Evolutionary conservation across 2,329 filamentous ascomycete genomes (phyloP).

Genomic region (Microdochium trichocladiopsis): DNA sequence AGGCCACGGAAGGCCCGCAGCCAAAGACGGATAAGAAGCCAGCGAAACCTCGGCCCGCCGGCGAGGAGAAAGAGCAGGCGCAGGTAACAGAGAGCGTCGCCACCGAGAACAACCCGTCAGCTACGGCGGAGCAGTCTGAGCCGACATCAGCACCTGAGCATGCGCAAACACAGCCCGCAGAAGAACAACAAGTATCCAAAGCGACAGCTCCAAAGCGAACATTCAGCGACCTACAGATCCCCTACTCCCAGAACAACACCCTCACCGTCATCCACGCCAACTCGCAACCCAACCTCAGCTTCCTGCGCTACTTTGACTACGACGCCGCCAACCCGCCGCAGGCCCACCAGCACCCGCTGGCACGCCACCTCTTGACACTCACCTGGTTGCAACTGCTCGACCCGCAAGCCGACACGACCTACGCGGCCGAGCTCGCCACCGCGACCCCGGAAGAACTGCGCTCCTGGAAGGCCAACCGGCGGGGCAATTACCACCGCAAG

Average conservation of each 20-base stretch:
- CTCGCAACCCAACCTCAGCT: slow-evolving; percentile 78
- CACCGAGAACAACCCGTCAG: slow-evolving; percentile 2
- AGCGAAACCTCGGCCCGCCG: slow-evolving; percentile 14
- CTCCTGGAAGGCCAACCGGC: slow-evolving; percentile 71
- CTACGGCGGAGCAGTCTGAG: background rate
- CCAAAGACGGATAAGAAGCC: slow-evolving; percentile 4
- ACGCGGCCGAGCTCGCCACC: slow-evolving; percentile 55
- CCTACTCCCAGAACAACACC: slow-evolving; percentile 65
- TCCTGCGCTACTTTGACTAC: slow-evolving; percentile 85
- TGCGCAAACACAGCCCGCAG: slow-evolving; percentile 6
- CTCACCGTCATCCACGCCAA: slow-evolving; percentile 76
- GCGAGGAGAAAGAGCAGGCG: slow-evolving; percentile 13
- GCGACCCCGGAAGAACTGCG: slow-evolving; percentile 55
- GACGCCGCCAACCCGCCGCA: slow-evolving; percentile 60
- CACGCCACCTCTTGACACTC: slow-evolving; percentile 72
- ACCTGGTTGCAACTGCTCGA: slow-evolving; percentile 89
- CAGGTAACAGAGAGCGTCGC: background rate
- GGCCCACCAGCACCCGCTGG: slow-evolving; percentile 66
- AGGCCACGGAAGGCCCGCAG: slow-evolving; percentile 17
- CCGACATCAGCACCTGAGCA: slow-evolving; percentile 5
- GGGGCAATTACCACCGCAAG: slow-evolving; percentile 85
- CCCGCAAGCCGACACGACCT: slow-evolving; percentile 68
- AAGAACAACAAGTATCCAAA: slow-evolving; percentile 6
- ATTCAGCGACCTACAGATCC: slow-evolving; percentile 46
- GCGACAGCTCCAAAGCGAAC: background rate